Conservation (phyloP, 441 rosid genomes). For the Eutrema salsugineum region DNA sequence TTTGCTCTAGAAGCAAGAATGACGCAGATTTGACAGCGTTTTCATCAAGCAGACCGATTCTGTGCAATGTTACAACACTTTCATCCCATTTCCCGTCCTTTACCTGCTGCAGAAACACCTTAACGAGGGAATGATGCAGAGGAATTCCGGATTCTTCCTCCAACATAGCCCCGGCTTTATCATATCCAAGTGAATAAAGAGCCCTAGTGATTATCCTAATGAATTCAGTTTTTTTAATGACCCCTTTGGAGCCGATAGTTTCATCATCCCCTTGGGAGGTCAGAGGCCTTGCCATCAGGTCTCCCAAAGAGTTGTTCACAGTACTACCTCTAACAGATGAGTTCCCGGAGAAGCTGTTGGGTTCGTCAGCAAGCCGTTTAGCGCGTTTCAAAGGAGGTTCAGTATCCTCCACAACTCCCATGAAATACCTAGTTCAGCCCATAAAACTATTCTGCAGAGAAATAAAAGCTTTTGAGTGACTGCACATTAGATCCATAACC, state of each 20-base stretch:
- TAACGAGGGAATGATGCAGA: constrained; percentile 37
- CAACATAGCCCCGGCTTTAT: constrained; percentile 46
- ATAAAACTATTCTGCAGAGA: constrained; percentile 31
- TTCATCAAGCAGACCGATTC: constrained; percentile 44
- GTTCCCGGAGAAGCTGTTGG: constrained; percentile 38
- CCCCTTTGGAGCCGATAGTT: constrained; percentile 43
- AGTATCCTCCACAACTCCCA: constrained; percentile 55
- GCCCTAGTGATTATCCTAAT: constrained; percentile 48
- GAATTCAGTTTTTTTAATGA: constrained; percentile 47
- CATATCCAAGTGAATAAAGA: constrained; percentile 55
- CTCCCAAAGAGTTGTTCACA: constrained; percentile 45
- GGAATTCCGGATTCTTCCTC: constrained; percentile 57
- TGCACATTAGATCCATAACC: constrained; percentile 1
- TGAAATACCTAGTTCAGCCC: constrained; percentile 53
- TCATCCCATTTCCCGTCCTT: constrained; percentile 54
- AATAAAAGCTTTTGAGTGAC: background rate
- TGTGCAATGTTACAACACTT: constrained; percentile 40
- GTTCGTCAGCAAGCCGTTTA: constrained; percentile 33
- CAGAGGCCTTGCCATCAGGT: constrained; percentile 53
- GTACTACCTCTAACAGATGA: constrained; percentile 27
- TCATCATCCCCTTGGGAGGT: constrained; percentile 50
- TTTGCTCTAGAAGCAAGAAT: constrained; percentile 51
- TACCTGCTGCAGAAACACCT: constrained; percentile 44
- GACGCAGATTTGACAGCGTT: constrained; percentile 42
- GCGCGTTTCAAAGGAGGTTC: constrained; percentile 60